A percentile compares a stretch with the other conserved stretches of the same genome.
Evolutionary conservation across 2,329 filamentous ascomycete species (phyloP).

Genomic region (Trichoderma polysporum): DNA sequence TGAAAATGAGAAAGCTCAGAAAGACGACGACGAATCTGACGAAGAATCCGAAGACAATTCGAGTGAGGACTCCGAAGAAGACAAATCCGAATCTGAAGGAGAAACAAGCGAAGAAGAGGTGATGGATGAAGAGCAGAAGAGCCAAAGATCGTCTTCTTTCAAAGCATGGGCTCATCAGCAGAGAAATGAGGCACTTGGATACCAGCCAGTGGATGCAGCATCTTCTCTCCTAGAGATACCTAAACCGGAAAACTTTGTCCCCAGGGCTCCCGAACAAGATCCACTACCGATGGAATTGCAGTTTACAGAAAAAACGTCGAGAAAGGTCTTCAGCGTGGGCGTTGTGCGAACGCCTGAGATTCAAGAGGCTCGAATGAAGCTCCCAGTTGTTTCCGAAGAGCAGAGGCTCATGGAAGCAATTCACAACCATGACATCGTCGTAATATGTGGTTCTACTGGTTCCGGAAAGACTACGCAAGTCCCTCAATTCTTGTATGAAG

Average conservation of each 20-base stretch:
- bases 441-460: slow-evolving; percentile 92
- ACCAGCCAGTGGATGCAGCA: slow-evolving; percentile 47
- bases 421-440: slow-evolving; percentile 83
- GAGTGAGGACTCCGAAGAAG: slow-evolving; percentile 28
- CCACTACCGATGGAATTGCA: slow-evolving; percentile 66
- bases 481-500: slow-evolving; percentile 93
- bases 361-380: slow-evolving; percentile 71
- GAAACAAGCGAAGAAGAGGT: slow-evolving; percentile 36
- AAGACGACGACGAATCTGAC: slow-evolving; percentile 33
- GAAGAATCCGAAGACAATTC: slow-evolving; percentile 32
- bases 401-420: slow-evolving; percentile 98
- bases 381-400: slow-evolving; percentile 92
- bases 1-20: slow-evolving; percentile 36
- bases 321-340: slow-evolving; percentile 74
- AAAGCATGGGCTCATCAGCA: slow-evolving; percentile 90
- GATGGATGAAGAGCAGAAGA: slow-evolving; percentile 29
- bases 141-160: slow-evolving; percentile 64
- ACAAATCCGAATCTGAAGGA: slow-evolving; percentile 34
- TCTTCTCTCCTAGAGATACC: slow-evolving; percentile 51
- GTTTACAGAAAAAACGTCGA: slow-evolving; percentile 56
- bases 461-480: slow-evolving; percentile 98
- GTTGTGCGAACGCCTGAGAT: slow-evolving; percentile 71
- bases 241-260: slow-evolving; percentile 61
- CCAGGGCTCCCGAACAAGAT: slow-evolving; percentile 67
- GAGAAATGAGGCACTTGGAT: slow-evolving; percentile 79